Evolutionary conservation across 202 grass and related monocot genomes (phyloP), one percentile per base, ranked within the genome.

Genomic region (Zoysia matrella): DNA sequence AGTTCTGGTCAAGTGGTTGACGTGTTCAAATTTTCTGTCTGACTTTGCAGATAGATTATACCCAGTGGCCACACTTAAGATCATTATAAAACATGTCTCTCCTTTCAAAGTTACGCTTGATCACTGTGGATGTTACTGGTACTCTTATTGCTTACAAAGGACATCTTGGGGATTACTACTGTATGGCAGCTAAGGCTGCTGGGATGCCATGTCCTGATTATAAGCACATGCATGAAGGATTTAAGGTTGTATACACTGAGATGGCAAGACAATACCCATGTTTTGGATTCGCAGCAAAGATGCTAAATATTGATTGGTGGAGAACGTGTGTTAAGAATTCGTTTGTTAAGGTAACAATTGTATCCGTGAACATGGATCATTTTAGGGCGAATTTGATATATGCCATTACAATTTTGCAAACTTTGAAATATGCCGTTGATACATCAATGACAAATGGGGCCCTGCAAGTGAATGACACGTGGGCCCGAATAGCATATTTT

Each of bases 111-210:
- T 63, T 99, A 47, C 89, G 93, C 11, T 50, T 92, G 80, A 84
- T 99, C 68, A 99, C 96, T 30, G 77, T 99, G 51, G 93, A 99
- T 87, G 96, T 99, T 12, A 99, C 96, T 14, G 96, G 96, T 16
- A 99, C 96, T 78, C 75, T 96, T 14, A 79, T 99, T 64, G 93
- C 96, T 76, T 96, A 99, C 77, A 99, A 99, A 90, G 93, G 96
- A 65, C 85, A 95, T 39, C 91, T 99, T 77, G 96, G 96, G 58
- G 96, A 99, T 87, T 99, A 96, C 84, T 99, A 99, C 67, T 96
- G 96, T 79, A 94, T 95, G 96, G 96, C 96, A 63, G 96, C 96
- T 15, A 99, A 99, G 82, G 67, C 93, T 30, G 91, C 88, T 6
- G 96, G 93, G 52, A 79, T 90, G 85, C 89, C 93, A 62, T 99